Base-by-base conservation (phyloP, 768 basidiomycete species). In the Agrocybe praecox region DNA sequence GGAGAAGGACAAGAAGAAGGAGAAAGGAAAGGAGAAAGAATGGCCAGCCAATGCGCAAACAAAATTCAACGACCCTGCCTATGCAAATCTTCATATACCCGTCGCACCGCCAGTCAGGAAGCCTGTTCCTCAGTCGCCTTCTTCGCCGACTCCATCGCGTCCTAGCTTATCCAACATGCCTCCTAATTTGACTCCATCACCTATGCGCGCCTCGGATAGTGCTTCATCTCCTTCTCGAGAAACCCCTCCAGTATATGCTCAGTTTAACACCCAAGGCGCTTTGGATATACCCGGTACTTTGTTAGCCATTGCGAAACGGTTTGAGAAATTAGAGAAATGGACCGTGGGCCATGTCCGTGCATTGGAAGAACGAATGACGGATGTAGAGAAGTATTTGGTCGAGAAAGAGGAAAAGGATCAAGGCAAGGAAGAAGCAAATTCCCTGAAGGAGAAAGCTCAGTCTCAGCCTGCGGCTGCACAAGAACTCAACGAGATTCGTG, bases 291-390 rank as follows among this genome's bases (percentile, higher is more conserved):
- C 87, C 11, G 85, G 81, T 1, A 94, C 92, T 0, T 75, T 94
- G 6, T 72, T 94, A 21, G 80, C 82, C 11, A 84, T 94, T 43
- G 89, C 90, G 12, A 84, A 82, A 55, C 85, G 92, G 19, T 94
- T 94, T 56, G 92, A 94, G 70, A 94, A 94, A 68, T 80, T 94
- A 12, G 92, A 94, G 67, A 89, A 89, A 60, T 94, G 92, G 92
- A 89, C 92, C 0, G 90, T 94, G 2, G 86, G 90, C 6, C 92
- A 94, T 62, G 91, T 93, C 2, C 86, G 92, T 52, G 92, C 92
- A 1, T 74, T 94, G n/a, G 92, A 94, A 62, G 92, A 94, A 18
- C 83, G 92, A 29, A 94, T 94, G 92, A 85, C 87, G 58, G 92
- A 94, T 55, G 92, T 94, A n/a, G 92, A 94, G 67, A 80, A 86